Percentiles rank a stretch among this genome's conserved stretches.
Evolutionary conservation across 768 basidiomycete species (phyloP).

Genomic region (Pleurotus sapidus): DNA sequence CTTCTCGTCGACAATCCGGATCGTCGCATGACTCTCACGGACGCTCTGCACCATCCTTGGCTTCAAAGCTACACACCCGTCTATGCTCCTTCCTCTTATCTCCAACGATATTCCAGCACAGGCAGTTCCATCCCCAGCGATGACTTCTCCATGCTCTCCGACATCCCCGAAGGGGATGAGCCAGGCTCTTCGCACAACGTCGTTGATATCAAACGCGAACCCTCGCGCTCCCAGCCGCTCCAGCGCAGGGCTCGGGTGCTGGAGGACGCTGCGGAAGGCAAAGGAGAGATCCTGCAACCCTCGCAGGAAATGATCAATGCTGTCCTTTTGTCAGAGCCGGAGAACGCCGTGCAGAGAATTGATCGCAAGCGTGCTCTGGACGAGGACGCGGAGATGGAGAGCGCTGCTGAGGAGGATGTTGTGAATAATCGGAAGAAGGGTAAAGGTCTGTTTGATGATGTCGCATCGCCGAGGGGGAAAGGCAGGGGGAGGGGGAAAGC

Average conservation of each 20-base stretch:
- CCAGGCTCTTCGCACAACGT: slow-evolving; percentile 2
- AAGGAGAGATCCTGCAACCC: slow-evolving; percentile 45
- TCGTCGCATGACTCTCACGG: slow-evolving; percentile 66
- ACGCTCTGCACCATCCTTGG: slow-evolving; percentile 79
- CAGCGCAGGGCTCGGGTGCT: slow-evolving; percentile 49
- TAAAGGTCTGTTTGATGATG: background rate
- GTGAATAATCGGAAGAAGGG: slow-evolving; percentile 7
- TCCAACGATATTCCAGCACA: background rate
- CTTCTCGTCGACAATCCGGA: slow-evolving; percentile 67
- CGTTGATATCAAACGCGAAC: slow-evolving; percentile 14
- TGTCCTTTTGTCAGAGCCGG: slow-evolving; percentile 22
- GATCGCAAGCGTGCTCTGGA: slow-evolving; percentile 35
- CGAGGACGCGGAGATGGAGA: slow-evolving; percentile 35
- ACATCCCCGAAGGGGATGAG: slow-evolving; percentile 8
- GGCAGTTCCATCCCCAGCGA: slow-evolving; percentile 8
- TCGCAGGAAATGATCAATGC: slow-evolving; percentile 56
- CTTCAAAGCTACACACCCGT: slow-evolving; percentile 37
- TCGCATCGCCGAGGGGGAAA: slow-evolving; percentile 6
- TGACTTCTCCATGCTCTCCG: slow-evolving; percentile 23
- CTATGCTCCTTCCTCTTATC: slow-evolving; percentile 12
- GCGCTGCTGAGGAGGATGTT: slow-evolving; percentile 36
- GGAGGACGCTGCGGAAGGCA: slow-evolving; percentile 42
- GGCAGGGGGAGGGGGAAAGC: slow-evolving; percentile 5
- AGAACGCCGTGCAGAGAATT: slow-evolving; percentile 17
- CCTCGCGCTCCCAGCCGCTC: slow-evolving; percentile 32